These are phyloP conservation scores for Thalassiosira mediterranea DNA, from an alignment of 352 stramenopile species.

Conservation along the genomic window DNA sequence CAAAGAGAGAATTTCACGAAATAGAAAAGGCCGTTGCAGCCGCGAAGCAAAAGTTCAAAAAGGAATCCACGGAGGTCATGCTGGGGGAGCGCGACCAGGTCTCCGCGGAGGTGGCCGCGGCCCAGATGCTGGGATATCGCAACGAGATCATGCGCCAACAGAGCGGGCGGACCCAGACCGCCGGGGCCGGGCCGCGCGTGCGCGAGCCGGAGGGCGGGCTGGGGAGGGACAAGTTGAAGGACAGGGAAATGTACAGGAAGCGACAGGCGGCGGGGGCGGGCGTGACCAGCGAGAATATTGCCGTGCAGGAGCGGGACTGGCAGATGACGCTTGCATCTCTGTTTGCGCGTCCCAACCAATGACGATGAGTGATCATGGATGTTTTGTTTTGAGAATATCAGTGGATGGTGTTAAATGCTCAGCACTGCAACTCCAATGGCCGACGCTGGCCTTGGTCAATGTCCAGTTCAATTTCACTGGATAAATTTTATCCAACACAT, in stretches of 20 bases:
- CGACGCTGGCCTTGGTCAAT: no score
- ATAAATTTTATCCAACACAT: no score
- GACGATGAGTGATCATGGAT: slow-evolving; percentile 8
- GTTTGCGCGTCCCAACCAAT: slow-evolving; percentile 48
- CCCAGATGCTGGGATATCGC: slow-evolving; percentile 82
- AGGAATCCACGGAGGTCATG: slow-evolving; percentile 78
- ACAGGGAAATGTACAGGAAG: slow-evolving; percentile 79
- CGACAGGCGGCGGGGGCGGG: slow-evolving; percentile 74
- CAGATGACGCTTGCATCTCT: slow-evolving; percentile 74
- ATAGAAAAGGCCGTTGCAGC: slow-evolving; percentile 72
- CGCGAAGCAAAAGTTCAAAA: slow-evolving; percentile 77
- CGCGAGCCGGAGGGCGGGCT: slow-evolving; percentile 72
- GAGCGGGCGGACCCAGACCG: slow-evolving; percentile 31
- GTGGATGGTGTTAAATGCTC: no score
- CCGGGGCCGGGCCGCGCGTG: slow-evolving; percentile 52
- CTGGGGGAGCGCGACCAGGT: slow-evolving; percentile 83
- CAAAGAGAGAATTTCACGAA: slow-evolving; percentile 67
- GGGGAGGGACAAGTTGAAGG: slow-evolving; percentile 66
- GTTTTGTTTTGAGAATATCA: no score
- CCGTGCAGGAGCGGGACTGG: slow-evolving; percentile 79
- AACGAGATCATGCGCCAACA: slow-evolving; percentile 77
- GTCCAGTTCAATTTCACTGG: no score
- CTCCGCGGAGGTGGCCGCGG: slow-evolving; percentile 67
- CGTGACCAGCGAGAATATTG: slow-evolving; percentile 71
- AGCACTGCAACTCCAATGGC: no score